Conservation (phyloP, 2,329 filamentous ascomycete species). For the Pseudopyrenochaeta lycopersici region DNA sequence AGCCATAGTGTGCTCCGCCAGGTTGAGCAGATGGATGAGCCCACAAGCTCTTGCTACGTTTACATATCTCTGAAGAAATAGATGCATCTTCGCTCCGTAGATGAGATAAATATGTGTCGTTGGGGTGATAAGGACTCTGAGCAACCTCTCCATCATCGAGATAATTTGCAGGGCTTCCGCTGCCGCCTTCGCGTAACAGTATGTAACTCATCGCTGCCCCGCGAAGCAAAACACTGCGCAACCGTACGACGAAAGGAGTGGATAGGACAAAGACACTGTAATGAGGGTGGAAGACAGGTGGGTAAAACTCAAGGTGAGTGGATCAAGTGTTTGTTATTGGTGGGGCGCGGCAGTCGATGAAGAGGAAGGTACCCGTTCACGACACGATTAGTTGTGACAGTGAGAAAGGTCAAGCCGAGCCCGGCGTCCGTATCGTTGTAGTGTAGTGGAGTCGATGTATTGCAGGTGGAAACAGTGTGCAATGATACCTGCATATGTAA, state of each 20-base stretch:
- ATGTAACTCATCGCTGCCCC: conserved; percentile 6
- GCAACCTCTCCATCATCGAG: not conserved
- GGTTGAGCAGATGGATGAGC: not conserved
- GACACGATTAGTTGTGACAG: not conserved
- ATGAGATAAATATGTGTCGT: not conserved
- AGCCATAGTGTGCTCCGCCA: not conserved
- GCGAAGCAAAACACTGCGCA: not conserved
- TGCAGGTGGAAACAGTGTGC: too few species aligned
- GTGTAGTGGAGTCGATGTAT: too few species aligned
- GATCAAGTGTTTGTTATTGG: conserved; percentile 3
- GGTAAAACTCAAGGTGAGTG: not conserved
- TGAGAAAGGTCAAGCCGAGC: not conserved
- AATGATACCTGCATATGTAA: too few species aligned
- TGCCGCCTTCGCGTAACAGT: not conserved
- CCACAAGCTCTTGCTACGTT: not conserved
- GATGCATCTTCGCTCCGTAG: conserved; percentile 8
- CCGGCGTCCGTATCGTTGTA: too few species aligned
- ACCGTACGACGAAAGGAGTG: not conserved
- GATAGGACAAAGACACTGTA: not conserved
- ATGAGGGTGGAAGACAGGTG: not conserved
- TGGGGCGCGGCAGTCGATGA: conserved; percentile 1
- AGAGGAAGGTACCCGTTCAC: conserved; percentile 20
- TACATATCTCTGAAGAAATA: not conserved
- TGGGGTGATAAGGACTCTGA: not conserved
- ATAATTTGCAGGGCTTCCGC: not conserved